Evolutionary conservation across 2,329 filamentous ascomycete genomes (phyloP), one percentile per base, ranked within the genome.

Genomic region (Beauveria brongniartii): DNA sequence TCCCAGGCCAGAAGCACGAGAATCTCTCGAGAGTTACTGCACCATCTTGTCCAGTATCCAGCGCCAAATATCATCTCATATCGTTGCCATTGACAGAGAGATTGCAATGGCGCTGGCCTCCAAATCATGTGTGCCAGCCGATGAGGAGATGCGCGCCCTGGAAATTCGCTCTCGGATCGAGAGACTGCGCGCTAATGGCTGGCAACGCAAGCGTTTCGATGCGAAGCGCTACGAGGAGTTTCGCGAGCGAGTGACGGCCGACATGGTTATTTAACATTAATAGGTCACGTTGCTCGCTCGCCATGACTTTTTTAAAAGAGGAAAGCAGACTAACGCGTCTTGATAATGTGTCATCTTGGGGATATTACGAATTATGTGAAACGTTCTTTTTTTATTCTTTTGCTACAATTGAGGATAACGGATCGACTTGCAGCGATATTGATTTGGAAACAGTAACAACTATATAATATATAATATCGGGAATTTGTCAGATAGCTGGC

Each of bases 151-250:
- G 59, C 73, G 73, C 20, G 65, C 66, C 2, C 66, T 75, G 20
- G 79, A 82, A 40, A 70, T 82, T 3, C 73, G 75, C 62, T 74
- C 78, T 7, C 77, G 82, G 26, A 84, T 85, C 64, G 80, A 82
- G 70, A 75, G 78, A 10, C 71, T 86, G 12, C 77, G 81, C 22
- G 77, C 77, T n/a, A 75, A 67, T 55, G 82, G 82, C 2, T 85
- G 83, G 82, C 77, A 77, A 66, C 73, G 83, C 30, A 78, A 78
- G 65, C 77, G 82, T 24, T 86, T 86, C 64, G 79, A 86, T 63
- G 71, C 73, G 6, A 69, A 72, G 50, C 75, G 80, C 43, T 85
- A 86, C 66, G 78, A 82, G 67, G 75, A 75, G 22, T 72, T 85
- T 9, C 73, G 80, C 16, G 79, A 81, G 65, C 75, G 72, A 55